These are phyloP conservation scores for Jimgerdemannia lactiflua DNA, from an alignment of 192 early-diverging fungal species.

Conservation along the genomic window DNA sequence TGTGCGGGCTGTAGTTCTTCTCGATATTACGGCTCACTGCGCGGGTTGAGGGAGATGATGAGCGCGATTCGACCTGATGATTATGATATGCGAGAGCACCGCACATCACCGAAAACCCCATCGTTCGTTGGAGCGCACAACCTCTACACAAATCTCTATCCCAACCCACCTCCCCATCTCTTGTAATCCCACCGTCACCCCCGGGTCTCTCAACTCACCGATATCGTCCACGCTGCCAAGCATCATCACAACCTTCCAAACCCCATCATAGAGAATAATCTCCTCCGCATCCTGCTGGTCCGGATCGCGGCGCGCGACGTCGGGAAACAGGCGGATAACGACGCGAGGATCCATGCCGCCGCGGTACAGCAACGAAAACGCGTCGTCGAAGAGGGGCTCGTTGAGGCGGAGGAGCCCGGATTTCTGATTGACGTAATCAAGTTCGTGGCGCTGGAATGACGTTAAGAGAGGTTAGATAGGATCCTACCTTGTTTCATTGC, in stretches of 20 bases:
- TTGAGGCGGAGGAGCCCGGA: constrained; percentile 60
- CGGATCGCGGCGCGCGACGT: constrained; percentile 27
- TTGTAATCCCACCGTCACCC: no score
- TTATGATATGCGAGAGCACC: not conserved
- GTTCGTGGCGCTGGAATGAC: constrained; percentile 29
- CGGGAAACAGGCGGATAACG: constrained; percentile 48
- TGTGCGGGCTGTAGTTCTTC: constrained; percentile 33
- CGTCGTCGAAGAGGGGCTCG: constrained; percentile 67
- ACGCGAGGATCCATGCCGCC: constrained; percentile 61
- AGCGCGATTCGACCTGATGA: not conserved
- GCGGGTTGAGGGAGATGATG: constrained; percentile 4
- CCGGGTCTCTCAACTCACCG: constrained; percentile 25
- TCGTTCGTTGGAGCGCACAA: not conserved
- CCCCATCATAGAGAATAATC: constrained; percentile 41
- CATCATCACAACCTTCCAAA: constrained; percentile 20
- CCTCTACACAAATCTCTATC: no score
- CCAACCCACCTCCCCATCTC: no score
- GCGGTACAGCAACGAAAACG: constrained; percentile 55
- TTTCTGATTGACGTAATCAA: constrained; percentile 61
- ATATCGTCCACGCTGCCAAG: constrained; percentile 46
- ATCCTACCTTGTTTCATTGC: constrained; percentile 7
- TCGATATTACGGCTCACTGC: constrained; percentile 26
- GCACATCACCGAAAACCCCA: constrained; percentile 13
- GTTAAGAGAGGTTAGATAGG: not conserved
- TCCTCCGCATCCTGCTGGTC: not conserved